Conservation (phyloP, 345 rosid species). For the Streptanthus diversifolius region DNA sequence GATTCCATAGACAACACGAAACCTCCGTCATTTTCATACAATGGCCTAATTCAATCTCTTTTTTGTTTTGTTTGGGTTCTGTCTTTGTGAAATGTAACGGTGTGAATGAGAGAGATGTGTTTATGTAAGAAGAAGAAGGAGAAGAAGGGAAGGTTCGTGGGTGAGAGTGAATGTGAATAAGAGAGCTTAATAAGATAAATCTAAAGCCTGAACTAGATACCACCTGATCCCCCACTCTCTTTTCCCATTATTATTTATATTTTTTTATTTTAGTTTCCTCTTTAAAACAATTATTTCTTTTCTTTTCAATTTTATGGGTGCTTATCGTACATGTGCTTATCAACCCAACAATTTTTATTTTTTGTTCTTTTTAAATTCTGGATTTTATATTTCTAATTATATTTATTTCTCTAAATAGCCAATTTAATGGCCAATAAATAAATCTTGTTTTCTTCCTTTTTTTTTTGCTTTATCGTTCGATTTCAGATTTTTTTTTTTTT, state of each 20-base stretch:
- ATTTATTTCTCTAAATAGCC: not conserved
- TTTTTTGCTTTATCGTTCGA: no score
- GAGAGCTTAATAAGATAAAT: not conserved
- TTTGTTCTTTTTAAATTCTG: not conserved
- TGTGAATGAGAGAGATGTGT: slow-evolving; percentile 19
- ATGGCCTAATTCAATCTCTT: not conserved
- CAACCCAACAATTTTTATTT: not conserved
- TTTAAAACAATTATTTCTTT: no score
- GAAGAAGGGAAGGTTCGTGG: slow-evolving; percentile 28
- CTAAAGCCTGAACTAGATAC: slow-evolving; percentile 35
- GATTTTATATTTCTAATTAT: not conserved
- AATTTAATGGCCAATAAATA: not conserved
- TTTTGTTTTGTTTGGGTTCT: not conserved
- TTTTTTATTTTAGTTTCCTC: not conserved
- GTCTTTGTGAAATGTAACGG: not conserved
- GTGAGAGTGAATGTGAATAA: slow-evolving; percentile 11
- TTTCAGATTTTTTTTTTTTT: no score
- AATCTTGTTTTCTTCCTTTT: no score
- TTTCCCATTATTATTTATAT: not conserved
- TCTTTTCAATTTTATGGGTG: not conserved
- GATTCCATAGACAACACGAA: slow-evolving; percentile 5
- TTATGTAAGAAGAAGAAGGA: slow-evolving; percentile 31
- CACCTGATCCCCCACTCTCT: slow-evolving; percentile 25
- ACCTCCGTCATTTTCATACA: slow-evolving; percentile 26
- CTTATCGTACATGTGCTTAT: slow-evolving; percentile 13